Evolutionary conservation across 2,329 filamentous ascomycete genomes (phyloP).

Genomic region (Botrytis sinoallii): DNA sequence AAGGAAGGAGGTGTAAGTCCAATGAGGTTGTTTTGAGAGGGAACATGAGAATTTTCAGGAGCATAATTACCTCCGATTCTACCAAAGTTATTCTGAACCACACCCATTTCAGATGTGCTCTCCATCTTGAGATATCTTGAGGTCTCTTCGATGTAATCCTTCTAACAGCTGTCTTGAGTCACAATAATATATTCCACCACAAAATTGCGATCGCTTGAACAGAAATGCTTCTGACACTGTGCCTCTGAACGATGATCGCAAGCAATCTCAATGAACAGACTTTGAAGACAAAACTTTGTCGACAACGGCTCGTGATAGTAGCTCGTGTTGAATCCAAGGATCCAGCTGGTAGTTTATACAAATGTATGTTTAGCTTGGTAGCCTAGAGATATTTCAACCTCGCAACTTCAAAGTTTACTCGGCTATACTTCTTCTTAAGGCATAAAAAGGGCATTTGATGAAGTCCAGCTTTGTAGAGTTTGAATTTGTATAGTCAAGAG

Average conservation of each 20-base stretch:
- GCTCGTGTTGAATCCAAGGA: neutral
- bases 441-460: neutral
- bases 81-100: neutral
- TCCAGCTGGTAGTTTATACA: slow-evolving; percentile 3
- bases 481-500: neutral
- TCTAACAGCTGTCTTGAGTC: neutral
- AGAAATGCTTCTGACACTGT: neutral
- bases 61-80: slow-evolving; percentile 21
- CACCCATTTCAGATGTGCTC: neutral
- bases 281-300: neutral
- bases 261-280: neutral
- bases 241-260: neutral
- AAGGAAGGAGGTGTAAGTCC: slow-evolving; percentile 20
- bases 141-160: slow-evolving; percentile 9
- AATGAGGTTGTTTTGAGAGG: slow-evolving; percentile 14
- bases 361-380: slow-evolving; percentile 12
- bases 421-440: neutral
- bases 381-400: slow-evolving; percentile 11
- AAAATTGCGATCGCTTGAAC: neutral
- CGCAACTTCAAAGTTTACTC: slow-evolving; percentile 2
- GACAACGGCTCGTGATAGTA: neutral
- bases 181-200: slow-evolving; percentile 8
- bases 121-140: slow-evolving; percentile 19
- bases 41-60: slow-evolving; percentile 15
- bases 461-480: neutral